Evolutionary conservation across 1,284 basidiomycete genomes (phyloP).

Genomic region (Ceratobasidium papillatum): DNA sequence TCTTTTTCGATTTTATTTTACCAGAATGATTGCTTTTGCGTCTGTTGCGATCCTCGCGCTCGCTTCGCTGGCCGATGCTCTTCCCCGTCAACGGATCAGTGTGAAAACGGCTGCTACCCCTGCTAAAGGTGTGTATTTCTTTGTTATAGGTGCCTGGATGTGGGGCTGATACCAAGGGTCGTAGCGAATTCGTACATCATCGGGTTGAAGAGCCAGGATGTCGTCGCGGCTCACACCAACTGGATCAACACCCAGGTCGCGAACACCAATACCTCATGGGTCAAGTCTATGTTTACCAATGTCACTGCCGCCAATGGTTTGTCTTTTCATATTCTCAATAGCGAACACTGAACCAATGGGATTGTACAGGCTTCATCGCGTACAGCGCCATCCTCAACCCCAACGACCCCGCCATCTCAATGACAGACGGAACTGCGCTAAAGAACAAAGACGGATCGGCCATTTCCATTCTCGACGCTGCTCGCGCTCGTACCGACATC

Average conservation of each 20-base stretch:
- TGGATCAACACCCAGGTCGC: conserved; percentile 38
- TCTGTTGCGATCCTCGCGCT: conserved; percentile 16
- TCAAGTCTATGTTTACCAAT: not conserved
- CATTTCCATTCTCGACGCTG: conserved; percentile 34
- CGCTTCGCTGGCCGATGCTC: conserved; percentile 37
- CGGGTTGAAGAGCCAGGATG: conserved; percentile 24
- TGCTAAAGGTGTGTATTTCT: not conserved
- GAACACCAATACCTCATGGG: conserved; percentile 27
- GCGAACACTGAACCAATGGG: not conserved
- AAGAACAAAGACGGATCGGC: conserved; percentile 32
- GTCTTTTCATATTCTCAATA: not conserved
- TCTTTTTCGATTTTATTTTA: not conserved
- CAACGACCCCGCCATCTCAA: conserved; percentile 23
- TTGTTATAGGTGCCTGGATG: not conserved
- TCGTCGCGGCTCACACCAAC: conserved; percentile 24
- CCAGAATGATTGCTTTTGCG: conserved; percentile 12
- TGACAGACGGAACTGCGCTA: conserved; percentile 18
- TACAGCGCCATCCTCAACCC: conserved; percentile 32
- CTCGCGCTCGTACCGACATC: conserved; percentile 24
- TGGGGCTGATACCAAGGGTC: not conserved
- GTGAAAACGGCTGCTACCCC: not conserved
- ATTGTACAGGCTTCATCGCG: conserved; percentile 1
- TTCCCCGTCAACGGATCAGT: not conserved
- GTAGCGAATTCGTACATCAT: conserved; percentile 39
- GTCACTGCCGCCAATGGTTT: conserved; percentile 11